Percentiles rank a stretch among this genome's conserved stretches.
These are phyloP conservation scores for Penicillium fuscoglaucum DNA, from an alignment of 2,329 filamentous ascomycete species.

Conservation along the genomic window DNA sequence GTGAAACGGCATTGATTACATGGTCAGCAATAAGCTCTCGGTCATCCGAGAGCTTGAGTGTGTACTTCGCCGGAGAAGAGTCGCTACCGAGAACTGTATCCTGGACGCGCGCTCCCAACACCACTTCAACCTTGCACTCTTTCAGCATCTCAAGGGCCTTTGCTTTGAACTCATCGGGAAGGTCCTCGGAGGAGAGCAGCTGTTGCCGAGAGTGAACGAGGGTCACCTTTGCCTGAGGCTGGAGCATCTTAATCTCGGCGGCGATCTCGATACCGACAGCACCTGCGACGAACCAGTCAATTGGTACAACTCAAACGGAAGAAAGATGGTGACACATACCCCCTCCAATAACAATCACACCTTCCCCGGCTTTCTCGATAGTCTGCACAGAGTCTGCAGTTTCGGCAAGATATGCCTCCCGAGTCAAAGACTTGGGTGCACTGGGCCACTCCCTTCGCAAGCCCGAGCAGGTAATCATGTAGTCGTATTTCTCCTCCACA, in stretches of 20 bases:
- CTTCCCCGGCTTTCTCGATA: neutral
- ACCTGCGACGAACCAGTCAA: conserved; percentile 54
- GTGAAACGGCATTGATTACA: conserved; percentile 68
- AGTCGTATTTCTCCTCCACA: conserved; percentile 50
- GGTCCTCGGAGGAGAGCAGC: conserved; percentile 68
- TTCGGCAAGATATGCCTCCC: conserved; percentile 58
- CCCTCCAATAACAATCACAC: conserved; percentile 59
- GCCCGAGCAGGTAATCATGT: conserved; percentile 68
- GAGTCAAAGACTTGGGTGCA: conserved; percentile 64
- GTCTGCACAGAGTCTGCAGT: conserved; percentile 3
- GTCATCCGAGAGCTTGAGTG: conserved; percentile 61
- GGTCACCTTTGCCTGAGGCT: conserved; percentile 63
- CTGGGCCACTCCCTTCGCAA: conserved; percentile 68
- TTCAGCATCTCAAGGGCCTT: conserved; percentile 57
- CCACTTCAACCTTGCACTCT: conserved; percentile 56
- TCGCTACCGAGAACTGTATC: neutral
- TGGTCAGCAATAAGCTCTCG: conserved; percentile 59
- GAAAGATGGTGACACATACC: neutral
- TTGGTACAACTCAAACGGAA: conserved; percentile 24
- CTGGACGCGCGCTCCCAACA: conserved; percentile 5
- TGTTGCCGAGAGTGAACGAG: conserved; percentile 69
- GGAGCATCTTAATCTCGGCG: conserved; percentile 67
- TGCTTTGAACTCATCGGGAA: conserved; percentile 67
- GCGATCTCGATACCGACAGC: conserved; percentile 79
- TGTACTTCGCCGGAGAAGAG: conserved; percentile 15